phyloP scores from a whole-genome alignment of 2,329 filamentous ascomycete species.

The Mycosphaerella arachidis region DNA sequence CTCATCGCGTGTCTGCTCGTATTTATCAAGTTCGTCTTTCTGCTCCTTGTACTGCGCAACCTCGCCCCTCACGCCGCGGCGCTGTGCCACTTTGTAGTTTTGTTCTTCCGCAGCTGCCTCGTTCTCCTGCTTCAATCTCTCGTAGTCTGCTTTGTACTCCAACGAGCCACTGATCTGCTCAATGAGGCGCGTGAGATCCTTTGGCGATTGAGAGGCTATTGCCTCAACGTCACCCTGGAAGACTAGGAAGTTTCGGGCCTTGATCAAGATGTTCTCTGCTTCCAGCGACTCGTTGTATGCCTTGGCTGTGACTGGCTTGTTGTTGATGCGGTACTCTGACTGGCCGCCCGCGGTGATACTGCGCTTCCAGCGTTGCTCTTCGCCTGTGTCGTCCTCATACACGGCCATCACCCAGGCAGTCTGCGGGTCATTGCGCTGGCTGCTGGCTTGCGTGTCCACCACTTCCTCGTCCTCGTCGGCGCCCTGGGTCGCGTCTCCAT shows the following conservation, averaged over 20 bases:
- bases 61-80: conserved; percentile 92
- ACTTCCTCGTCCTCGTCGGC: conserved; percentile 46
- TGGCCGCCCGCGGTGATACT: conserved; percentile 82
- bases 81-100: conserved; percentile 79
- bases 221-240: conserved; percentile 98
- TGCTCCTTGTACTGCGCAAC: conserved; percentile 97
- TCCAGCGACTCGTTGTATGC: conserved; percentile 93
- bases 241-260: conserved; percentile 94
- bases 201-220: conserved; percentile 90
- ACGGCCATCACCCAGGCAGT: conserved; percentile 99
- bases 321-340: conserved; percentile 97
- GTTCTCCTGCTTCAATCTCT: conserved; percentile 77
- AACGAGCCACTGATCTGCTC: conserved; percentile 97
- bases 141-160: conserved; percentile 92
- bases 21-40: conserved; percentile 91
- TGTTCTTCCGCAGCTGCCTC: conserved; percentile 87
- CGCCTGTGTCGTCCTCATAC: conserved; percentile 93
- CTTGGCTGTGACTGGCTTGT: conserved; percentile 77
- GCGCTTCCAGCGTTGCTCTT: conserved; percentile 94
- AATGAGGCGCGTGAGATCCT: conserved; percentile 86
- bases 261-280: conserved; percentile 93
- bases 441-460: conserved; percentile 54
- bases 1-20: conserved; percentile 84
- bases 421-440: conserved; percentile 74
- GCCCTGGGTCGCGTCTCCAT: conserved; percentile 53